Evolutionary conservation across 768 basidiomycete genomes (phyloP), one percentile per base, ranked within the genome.

Genomic region (Lactifluus echinatus): DNA sequence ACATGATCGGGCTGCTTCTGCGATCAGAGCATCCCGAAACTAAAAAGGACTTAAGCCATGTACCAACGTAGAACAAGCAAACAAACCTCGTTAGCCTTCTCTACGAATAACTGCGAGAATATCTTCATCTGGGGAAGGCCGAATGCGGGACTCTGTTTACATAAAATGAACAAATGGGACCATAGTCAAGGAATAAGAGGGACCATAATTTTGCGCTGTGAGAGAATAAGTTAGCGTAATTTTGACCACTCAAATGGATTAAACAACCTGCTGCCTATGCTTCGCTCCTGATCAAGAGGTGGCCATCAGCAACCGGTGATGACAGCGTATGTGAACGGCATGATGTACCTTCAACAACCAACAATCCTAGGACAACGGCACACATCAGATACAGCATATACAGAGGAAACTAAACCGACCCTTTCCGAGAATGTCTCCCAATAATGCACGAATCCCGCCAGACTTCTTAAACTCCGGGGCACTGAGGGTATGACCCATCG

Each of bases 51-150:
- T 2, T 50, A 8, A 50, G 28, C n/a, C 21, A 21, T 33, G 7
- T 14, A 28, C n/a, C 5, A 19, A 26, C 17, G 46, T 42, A 4
- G 23, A 37, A n/a, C 29, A 23, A 33, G 23, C 44, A 11, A 23
- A 37, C 44, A 26, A 50, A 55, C 62, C 57, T 43, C 59, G 6
- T 53, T 60, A 31, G 53, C 58, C 50, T 55, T 64, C 50, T 64
- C 44, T 19, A 59, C 37, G 17, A 63, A 56, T 29, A 56, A 11
- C 12, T n/a, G 45, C 8, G 54, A 52, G 36, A 48, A 57, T 28
- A 12, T 55, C n/a, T 37, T 56, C 14, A 56, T 43, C 34, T 49
- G 50, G 4, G 59, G 31, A 8, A 24, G 56, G 40, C 59, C 59
- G 31, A 60, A 60, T 14, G 59, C 59, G 15, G 59, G 59, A 24